Evolutionary conservation across 1,139 yeast species (phyloP).

Genomic region (Scheffersomyces illinoinensis): DNA sequence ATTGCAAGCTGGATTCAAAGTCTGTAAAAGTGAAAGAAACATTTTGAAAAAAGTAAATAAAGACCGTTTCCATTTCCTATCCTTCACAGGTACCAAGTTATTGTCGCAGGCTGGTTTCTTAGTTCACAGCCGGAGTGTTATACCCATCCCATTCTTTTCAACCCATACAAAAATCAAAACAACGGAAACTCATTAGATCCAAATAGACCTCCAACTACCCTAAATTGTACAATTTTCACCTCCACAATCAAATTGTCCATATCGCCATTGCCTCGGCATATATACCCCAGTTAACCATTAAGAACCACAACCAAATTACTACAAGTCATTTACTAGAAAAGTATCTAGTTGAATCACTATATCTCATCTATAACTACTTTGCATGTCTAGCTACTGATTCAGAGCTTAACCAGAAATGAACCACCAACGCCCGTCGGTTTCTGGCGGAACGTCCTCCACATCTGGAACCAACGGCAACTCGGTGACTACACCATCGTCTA

Average conservation of each 20-base stretch:
- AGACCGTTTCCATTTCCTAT: neutral
- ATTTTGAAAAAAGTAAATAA: neutral
- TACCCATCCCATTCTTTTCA: neutral
- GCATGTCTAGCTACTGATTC: neutral
- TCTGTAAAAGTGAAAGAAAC: neutral
- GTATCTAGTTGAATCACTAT: neutral
- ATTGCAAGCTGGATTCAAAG: neutral
- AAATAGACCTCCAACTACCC: neutral
- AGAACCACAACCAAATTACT: too few species aligned
- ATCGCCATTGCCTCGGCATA: too few species aligned
- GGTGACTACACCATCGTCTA: conserved; percentile 14
- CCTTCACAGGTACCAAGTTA: neutral
- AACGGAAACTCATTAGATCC: neutral
- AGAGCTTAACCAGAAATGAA: neutral
- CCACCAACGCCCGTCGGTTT: neutral
- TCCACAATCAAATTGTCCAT: neutral
- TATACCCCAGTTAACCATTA: too few species aligned
- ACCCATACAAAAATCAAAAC: neutral
- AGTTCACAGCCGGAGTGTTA: neutral
- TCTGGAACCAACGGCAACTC: neutral
- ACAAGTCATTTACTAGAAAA: neutral
- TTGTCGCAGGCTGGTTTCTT: neutral
- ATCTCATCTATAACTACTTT: neutral
- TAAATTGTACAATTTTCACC: neutral
- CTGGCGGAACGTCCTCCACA: conserved; percentile 5